Evolutionary conservation across 768 basidiomycete species (phyloP), one percentile per base, ranked within the genome.

Genomic region (Auriscalpium microsporum): DNA sequence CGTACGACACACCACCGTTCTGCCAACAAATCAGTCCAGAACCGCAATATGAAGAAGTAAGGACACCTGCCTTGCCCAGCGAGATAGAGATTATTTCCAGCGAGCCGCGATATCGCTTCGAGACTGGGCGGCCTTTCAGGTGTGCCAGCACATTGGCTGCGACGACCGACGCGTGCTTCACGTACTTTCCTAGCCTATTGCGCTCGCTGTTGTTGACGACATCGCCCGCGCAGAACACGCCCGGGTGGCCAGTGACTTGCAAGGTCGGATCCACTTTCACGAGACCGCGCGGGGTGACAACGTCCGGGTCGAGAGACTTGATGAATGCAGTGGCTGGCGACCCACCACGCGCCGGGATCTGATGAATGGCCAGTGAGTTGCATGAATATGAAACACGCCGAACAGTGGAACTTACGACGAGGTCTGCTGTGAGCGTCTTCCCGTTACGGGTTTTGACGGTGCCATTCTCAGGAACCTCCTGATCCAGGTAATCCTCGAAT

Each of bases 141-240:
- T 77, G 62, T 37, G 67, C 68, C 1, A 79, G 21, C 14, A 84
- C 64, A 53, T 87, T 87, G 36, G 72, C 65, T 4, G 68, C 70
- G 48, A 80, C 70, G 40, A 83, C 54, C 2, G 61, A 34, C 8
- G 62, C 64, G 57, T 87, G 86, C 3, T 59, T 59, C 1, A 40
- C 19, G 1, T 69, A 71, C 64, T 86, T 86, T 28, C 65, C 71
- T 0, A 69, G 68, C 59, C 76, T 81, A 59, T 84, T 84, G 65
- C 84, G 79, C 65, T 86, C 86, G 1, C 68, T 57, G 71, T 77
- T 80, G 45, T 82, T 80, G 59, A 84, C 76, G 56, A 82, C 73
- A 63, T 87, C 85, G 2, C 85, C 85, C 2, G 68, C 72, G 0
- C 83, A 85, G 57, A 83, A 86, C 7, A 87, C 77, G 54, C 72